Conservation (phyloP, 1,284 basidiomycete species). For the Papiliotrema flavescens region DNA sequence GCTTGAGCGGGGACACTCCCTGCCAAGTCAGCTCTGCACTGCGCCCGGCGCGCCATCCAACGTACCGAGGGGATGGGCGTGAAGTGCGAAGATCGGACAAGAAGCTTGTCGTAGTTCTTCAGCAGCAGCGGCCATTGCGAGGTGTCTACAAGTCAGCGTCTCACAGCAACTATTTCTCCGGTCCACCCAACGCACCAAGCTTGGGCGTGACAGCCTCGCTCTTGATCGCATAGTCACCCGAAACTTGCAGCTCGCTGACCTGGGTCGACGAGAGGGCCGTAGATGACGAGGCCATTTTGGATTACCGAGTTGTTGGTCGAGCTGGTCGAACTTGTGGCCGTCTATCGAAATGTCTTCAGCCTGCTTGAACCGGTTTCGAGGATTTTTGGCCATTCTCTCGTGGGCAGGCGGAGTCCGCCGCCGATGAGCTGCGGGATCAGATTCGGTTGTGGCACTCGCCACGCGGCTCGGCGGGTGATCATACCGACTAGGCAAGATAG, state of each 20-base stretch:
- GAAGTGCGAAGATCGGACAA: slow-evolving; percentile 93
- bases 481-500: too few relatives aligned
- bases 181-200: slow-evolving; percentile 51
- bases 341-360: neutral
- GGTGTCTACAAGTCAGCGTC: slow-evolving; percentile 59
- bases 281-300: slow-evolving; percentile 30
- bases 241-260: slow-evolving; percentile 42
- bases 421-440: too few relatives aligned
- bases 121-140: slow-evolving; percentile 96
- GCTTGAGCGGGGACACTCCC: slow-evolving; percentile 87
- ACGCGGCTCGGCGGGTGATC: too few relatives aligned
- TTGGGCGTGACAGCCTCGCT: slow-evolving; percentile 67
- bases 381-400: neutral
- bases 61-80: slow-evolving; percentile 78
- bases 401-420: too few relatives aligned
- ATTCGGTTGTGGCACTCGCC: too few relatives aligned
- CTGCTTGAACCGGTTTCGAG: neutral
- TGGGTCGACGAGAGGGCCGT: slow-evolving; percentile 20
- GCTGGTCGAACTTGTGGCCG: neutral
- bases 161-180: neutral
- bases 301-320: neutral
- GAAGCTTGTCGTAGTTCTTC: slow-evolving; percentile 94
- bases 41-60: neutral
- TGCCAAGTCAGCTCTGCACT: neutral
- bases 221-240: slow-evolving; percentile 78